phyloP scores from a whole-genome alignment of 2,329 filamentous ascomycete species.

The Raffaelea ambrosiae region DNA sequence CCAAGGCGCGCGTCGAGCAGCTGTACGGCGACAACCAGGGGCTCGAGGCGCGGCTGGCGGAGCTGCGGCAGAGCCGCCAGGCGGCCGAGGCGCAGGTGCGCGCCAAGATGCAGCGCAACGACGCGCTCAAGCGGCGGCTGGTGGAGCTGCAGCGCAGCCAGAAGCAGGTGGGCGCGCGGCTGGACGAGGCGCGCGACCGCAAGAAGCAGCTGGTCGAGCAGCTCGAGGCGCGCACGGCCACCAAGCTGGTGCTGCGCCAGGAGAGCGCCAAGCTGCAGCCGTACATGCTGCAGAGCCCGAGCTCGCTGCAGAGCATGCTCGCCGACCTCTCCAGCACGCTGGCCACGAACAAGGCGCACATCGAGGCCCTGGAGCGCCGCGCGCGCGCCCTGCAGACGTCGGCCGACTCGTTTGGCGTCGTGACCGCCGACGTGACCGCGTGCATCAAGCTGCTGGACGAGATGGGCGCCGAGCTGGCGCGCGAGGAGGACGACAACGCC shows the following conservation, averaged over 20 bases:
- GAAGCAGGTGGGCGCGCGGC: slow-evolving; percentile 70
- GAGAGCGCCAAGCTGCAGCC: slow-evolving; percentile 85
- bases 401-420: slow-evolving; percentile 78
- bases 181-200: slow-evolving; percentile 75
- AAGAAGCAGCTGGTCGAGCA: slow-evolving; percentile 66
- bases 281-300: slow-evolving; percentile 84
- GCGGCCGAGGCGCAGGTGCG: slow-evolving; percentile 73
- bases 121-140: slow-evolving; percentile 75
- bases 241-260: slow-evolving; percentile 63
- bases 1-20: slow-evolving; percentile 79
- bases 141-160: slow-evolving; percentile 75
- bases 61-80: slow-evolving; percentile 71
- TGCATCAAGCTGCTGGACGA: slow-evolving; percentile 88
- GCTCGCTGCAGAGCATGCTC: slow-evolving; percentile 70
- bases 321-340: slow-evolving; percentile 75
- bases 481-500: slow-evolving; percentile 84
- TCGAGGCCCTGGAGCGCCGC: slow-evolving; percentile 79
- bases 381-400: slow-evolving; percentile 88
- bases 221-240: slow-evolving; percentile 63
- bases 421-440: slow-evolving; percentile 74
- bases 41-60: slow-evolving; percentile 68
- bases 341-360: slow-evolving; percentile 69
- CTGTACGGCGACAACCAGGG: slow-evolving; percentile 81
- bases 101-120: slow-evolving; percentile 78
- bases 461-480: slow-evolving; percentile 71